Evolutionary conservation across 108 stramenopile species (phyloP).

Genomic region (Pseudonitzschia pungens): DNA sequence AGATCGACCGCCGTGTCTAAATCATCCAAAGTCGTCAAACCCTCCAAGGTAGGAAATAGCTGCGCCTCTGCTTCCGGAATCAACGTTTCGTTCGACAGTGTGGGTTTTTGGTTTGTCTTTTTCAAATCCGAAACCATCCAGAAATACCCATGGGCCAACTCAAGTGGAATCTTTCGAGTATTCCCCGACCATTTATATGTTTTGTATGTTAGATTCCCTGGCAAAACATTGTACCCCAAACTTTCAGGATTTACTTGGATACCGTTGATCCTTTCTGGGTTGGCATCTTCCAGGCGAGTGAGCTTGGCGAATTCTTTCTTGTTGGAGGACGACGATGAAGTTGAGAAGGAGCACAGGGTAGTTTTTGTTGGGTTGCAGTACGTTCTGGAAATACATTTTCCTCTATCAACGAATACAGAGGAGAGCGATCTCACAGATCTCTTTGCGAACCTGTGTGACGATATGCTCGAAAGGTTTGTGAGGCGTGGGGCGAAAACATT

Average conservation of each 20-base stretch:
- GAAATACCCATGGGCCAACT: slow-evolving; percentile 79
- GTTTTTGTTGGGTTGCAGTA: not conserved
- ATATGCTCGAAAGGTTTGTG: not conserved
- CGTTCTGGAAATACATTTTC: not conserved
- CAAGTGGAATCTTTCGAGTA: slow-evolving; percentile 58
- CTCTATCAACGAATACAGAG: not conserved
- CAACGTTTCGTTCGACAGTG: slow-evolving; percentile 52
- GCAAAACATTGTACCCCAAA: slow-evolving; percentile 53
- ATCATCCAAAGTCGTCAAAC: slow-evolving; percentile 26
- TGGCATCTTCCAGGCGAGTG: slow-evolving; percentile 39
- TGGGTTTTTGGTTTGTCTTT: slow-evolving; percentile 67
- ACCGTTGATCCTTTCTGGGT: slow-evolving; percentile 38
- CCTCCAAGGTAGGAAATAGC: slow-evolving; percentile 52
- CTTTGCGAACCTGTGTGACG: not conserved
- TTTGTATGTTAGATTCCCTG: slow-evolving; percentile 65
- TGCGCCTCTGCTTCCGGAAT: slow-evolving; percentile 69
- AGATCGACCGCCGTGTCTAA: slow-evolving; percentile 46
- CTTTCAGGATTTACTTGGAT: slow-evolving; percentile 65
- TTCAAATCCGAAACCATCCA: slow-evolving; percentile 81
- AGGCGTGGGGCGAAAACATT: not conserved
- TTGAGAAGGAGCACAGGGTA: not conserved
- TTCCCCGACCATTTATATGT: slow-evolving; percentile 51
- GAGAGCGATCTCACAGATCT: not conserved
- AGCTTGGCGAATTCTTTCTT: not conserved
- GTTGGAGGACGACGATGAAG: not conserved